A percentile compares a stretch with the other conserved stretches of the same genome.
phyloP scores from a whole-genome alignment of 331 rosid genomes.

The Dryas integrifolia region DNA sequence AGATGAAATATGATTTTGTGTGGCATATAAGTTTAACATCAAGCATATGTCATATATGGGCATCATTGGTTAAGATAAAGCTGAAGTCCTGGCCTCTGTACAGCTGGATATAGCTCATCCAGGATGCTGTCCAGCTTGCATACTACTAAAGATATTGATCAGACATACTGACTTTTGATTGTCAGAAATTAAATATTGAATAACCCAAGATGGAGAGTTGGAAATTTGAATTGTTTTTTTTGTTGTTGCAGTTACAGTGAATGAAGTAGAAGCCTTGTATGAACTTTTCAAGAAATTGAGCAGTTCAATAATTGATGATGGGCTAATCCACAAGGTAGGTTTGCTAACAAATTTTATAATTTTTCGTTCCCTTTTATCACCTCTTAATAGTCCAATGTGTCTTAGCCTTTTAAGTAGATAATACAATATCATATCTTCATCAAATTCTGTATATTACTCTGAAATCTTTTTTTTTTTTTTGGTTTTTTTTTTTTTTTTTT shows the following conservation, averaged over 20 bases:
- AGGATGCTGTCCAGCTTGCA: not conserved
- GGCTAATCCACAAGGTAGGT: constrained; percentile 75
- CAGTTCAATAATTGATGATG: constrained; percentile 72
- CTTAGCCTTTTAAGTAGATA: not conserved
- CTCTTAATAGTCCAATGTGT: not conserved
- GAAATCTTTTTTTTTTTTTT: constrained; percentile 13
- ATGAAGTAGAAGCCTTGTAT: constrained; percentile 72
- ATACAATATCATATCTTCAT: not conserved
- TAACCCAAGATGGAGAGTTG: not conserved
- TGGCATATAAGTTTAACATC: not conserved
- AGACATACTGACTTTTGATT: not conserved
- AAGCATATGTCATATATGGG: constrained; percentile 1
- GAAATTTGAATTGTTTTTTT: not conserved
- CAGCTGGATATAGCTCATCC: not conserved
- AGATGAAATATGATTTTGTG: not conserved
- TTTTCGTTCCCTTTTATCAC: not conserved
- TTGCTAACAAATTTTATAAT: not conserved
- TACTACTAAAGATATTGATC: not conserved
- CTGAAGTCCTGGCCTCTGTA: not conserved
- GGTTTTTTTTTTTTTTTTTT: constrained; percentile 1
- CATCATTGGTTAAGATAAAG: not conserved
- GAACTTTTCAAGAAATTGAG: constrained; percentile 82
- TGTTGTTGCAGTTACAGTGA: constrained; percentile 56
- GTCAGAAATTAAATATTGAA: not conserved
- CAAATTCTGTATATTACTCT: not conserved